These are phyloP conservation scores for Aaosphaeria pasadenensis DNA, from an alignment of 2,329 filamentous ascomycete genomes.

Conservation along the genomic window DNA sequence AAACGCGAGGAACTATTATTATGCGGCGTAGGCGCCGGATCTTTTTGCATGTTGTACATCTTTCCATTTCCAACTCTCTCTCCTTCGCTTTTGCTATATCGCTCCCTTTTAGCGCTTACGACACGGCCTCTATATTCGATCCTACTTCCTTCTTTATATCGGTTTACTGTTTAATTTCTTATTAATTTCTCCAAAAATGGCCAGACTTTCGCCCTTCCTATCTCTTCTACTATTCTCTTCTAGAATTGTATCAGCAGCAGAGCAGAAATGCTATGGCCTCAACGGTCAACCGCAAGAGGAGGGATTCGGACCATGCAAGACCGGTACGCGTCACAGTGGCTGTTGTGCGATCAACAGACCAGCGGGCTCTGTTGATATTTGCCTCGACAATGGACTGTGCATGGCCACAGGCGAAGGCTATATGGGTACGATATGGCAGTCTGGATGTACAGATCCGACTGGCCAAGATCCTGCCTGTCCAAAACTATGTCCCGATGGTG, in stretches of 20 bases:
- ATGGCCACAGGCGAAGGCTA: slow-evolving; percentile 26
- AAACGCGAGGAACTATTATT: too few species aligned
- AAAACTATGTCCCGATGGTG: slow-evolving; percentile 28
- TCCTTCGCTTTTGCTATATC: too few species aligned
- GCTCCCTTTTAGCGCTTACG: too few species aligned
- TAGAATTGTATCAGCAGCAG: slow-evolving; percentile 10
- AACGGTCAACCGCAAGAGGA: slow-evolving; percentile 25
- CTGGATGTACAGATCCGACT: slow-evolving; percentile 34
- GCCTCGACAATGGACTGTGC: slow-evolving; percentile 31
- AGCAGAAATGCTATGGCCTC: slow-evolving; percentile 28
- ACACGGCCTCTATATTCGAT: too few species aligned
- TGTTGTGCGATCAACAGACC: slow-evolving; percentile 29
- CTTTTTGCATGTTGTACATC: too few species aligned
- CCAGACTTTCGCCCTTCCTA: slow-evolving; percentile 3
- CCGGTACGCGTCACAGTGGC: slow-evolving; percentile 22
- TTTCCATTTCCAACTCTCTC: too few species aligned
- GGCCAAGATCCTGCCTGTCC: slow-evolving; percentile 27
- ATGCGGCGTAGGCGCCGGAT: too few species aligned
- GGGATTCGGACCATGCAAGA: slow-evolving; percentile 28
- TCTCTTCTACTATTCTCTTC: slow-evolving; percentile 10
- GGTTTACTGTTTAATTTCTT: background rate
- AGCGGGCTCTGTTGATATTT: slow-evolving; percentile 23
- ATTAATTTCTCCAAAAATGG: background rate
- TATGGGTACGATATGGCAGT: slow-evolving; percentile 32
- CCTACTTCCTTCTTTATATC: too few species aligned